A percentile compares a stretch with the other conserved stretches of the same genome.
phyloP scores from a whole-genome alignment of 306 rosid species.

The Cotoneaster glaucophyllus region DNA sequence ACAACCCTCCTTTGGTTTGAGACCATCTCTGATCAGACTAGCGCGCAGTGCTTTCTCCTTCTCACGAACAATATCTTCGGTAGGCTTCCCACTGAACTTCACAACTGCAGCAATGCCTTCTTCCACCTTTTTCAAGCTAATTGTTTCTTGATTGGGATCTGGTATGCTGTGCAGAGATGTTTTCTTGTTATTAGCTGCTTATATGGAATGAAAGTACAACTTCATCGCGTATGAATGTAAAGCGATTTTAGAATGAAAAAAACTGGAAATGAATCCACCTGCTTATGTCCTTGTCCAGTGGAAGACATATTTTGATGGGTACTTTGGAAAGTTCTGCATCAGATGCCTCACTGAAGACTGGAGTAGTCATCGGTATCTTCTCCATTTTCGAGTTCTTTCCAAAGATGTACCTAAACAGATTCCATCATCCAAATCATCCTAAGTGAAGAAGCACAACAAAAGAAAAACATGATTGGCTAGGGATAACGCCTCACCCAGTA shows the following conservation, averaged over 20 bases:
- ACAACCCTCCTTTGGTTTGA: conserved; percentile 64
- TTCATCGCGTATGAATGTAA: no score
- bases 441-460: not conserved
- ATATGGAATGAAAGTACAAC: not conserved
- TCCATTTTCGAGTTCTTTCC: conserved; percentile 73
- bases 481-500: conserved; percentile 59
- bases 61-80: conserved; percentile 44
- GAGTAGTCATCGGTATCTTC: conserved; percentile 96
- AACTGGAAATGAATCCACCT: conserved; percentile 34
- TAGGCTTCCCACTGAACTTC: conserved; percentile 81
- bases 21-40: conserved; percentile 50
- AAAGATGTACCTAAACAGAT: conserved; percentile 59
- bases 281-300: conserved; percentile 53
- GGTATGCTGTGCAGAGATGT: conserved; percentile 56
- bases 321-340: conserved; percentile 51
- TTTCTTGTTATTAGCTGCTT: not conserved
- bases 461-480: not conserved
- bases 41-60: conserved; percentile 51
- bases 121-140: conserved; percentile 60
- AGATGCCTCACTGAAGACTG: conserved; percentile 75
- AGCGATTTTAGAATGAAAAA: not conserved
- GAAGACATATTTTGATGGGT: conserved; percentile 87
- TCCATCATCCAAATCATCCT: conserved; percentile 5
- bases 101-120: conserved; percentile 70
- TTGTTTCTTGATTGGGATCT: conserved; percentile 61